Evolutionary conservation across 768 basidiomycete species (phyloP), one percentile per base, ranked within the genome.

Genomic region (Gautieria morchelliformis): DNA sequence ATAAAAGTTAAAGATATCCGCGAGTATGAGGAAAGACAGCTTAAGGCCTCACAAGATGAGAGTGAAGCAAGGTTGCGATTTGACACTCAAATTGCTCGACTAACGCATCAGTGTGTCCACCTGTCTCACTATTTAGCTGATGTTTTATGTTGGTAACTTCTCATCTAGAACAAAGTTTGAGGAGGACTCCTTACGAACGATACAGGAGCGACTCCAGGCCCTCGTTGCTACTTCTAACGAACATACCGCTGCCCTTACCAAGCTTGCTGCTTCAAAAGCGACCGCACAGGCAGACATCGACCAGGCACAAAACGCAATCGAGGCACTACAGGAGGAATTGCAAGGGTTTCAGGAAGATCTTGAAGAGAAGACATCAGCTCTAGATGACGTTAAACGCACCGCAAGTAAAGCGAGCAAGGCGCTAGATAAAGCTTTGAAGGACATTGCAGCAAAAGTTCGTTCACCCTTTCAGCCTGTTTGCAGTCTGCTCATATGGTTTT

Each of bases 21-120:
- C 27, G 91, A 94, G 63, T 99, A 94, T 67, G 95, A 98, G 70
- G 88, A 92, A 66, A 82, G 87, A 20, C 92, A 95, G 65, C 74
- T 97, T 32, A 89, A 86, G 68, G 80, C 89, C 22, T 91, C 89
- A 0, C 86, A 93, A 69, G 89, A 89, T 63, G 92, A 93, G 68
- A 89, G 82, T 65, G 89, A 89, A 63, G 89, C 88, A 8, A 74
- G 89, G 58, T 71, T 93, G 62, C 79, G 86, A 48, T 95, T 83
- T 62, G 85, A 93, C 61, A 88, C 84, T 5, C 92, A 94, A 67
- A 87, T 94, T 59, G 85, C 87, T 0, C 78, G 94, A 9, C 72
- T 97, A 57, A 83, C 79, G 2, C 89, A 94, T 70, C 88, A 91
- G 93, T 93, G 67, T 56, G 83, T 71, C 42, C 48, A 61, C 52